Base-by-base conservation (phyloP, 2,329 filamentous ascomycete genomes). In the Aspergillus fijiensis region DNA sequence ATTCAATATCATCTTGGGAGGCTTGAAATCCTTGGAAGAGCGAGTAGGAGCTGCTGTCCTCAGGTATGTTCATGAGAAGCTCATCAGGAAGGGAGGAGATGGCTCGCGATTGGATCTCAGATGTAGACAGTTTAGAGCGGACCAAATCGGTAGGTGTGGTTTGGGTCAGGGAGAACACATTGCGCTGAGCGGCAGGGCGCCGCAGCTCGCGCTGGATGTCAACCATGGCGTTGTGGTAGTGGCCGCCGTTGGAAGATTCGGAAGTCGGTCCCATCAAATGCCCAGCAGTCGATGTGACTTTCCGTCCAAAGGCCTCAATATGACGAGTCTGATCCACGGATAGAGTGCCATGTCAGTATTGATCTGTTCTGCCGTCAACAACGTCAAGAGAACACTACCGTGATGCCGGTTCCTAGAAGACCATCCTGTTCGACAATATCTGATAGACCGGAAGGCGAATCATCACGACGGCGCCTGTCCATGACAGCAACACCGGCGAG, bases 1-100 rank as follows among this genome's bases (percentile, higher is more conserved):
- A 85, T 63, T 89, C 85, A 56, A 72, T 76, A 57, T 80, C 80
- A 51, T 82, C 79, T 59, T 95, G 83, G 64, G 88, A 93, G 51
- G 94, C 95, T 78, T 96, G 89, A 76, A 99, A 99, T 66, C 95
- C 95, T 76, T 99, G 91, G 76, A 99, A 98, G 49, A 99, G 83
- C 47, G 93, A 97, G 79, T 96, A 99, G 16, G 87, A 82, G 76
- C 91, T 96, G 23, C 89, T 87, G 72, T 89, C 85, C 62, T 96
- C 92, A 67, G 95, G 95, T 54, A 97, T 94, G 74, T 96, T 93
- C 66, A 82, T 82, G 51, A 99, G 85, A 67, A 99, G 85, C 63
- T 97, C 93, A 77, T 99, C 94, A 53, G 95, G 88, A 39, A 99
- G 82, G 73, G 90, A 93, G 49, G 92, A 88, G 58, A 98, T 80